Percentiles rank a stretch among this genome's conserved stretches.
These are phyloP conservation scores for Forsythia viridissima DNA, from an alignment of 257 asterid species.

Conservation along the genomic window DNA sequence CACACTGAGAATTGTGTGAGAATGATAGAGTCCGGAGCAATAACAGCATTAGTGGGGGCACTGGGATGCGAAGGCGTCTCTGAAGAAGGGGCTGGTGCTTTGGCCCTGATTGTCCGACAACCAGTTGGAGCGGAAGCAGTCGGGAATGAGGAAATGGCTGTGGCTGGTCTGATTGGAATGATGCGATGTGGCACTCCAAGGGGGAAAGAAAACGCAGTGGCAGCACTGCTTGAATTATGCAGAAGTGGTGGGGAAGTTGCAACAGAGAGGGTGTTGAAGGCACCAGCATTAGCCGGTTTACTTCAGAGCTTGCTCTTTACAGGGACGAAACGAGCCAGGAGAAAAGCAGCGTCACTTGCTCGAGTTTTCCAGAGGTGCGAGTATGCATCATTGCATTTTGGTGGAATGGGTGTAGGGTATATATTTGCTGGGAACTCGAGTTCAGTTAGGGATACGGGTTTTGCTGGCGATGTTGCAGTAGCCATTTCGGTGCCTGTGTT, in stretches of 20 bases:
- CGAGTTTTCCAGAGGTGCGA: constrained; percentile 83
- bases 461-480: constrained; percentile 58
- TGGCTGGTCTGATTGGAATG: constrained; percentile 63
- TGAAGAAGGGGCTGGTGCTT: constrained; percentile 93
- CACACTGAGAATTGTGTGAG: constrained; percentile 64
- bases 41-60: constrained; percentile 59
- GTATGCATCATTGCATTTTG: constrained; percentile 46
- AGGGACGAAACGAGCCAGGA: constrained; percentile 89
- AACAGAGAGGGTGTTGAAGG: constrained; percentile 71
- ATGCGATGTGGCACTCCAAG: constrained; percentile 86
- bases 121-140: constrained; percentile 77
- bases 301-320: constrained; percentile 77
- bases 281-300: constrained; percentile 74
- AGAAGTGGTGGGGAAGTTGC: constrained; percentile 72
- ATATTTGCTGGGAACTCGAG: constrained; percentile 56
- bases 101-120: constrained; percentile 76
- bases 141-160: constrained; percentile 64
- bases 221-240: constrained; percentile 80
- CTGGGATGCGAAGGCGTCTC: constrained; percentile 66
- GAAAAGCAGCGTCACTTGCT: constrained; percentile 95
- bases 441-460: constrained; percentile 47
- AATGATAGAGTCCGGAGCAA: constrained; percentile 79
- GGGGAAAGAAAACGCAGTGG: constrained; percentile 90
- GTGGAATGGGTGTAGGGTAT: constrained; percentile 62
- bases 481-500: constrained; percentile 82